These are phyloP conservation scores for Penicillium sp. DNA, from an alignment of 2,329 filamentous ascomycete species.

Conservation along the genomic window DNA sequence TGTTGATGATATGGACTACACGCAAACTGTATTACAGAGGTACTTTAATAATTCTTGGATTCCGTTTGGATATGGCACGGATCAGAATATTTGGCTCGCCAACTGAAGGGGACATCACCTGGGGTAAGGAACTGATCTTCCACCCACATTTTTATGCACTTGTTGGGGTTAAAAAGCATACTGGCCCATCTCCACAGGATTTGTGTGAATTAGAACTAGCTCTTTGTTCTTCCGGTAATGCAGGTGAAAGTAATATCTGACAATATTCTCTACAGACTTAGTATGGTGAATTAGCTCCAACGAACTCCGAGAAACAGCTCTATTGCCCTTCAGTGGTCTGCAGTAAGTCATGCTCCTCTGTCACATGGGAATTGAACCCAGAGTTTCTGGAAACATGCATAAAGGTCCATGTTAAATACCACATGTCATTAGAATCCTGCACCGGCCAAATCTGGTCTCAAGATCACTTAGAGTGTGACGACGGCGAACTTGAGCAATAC, in stretches of 20 bases:
- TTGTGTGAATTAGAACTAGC: background rate
- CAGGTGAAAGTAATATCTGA: background rate
- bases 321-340: background rate
- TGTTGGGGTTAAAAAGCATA: background rate
- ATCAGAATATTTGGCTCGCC: constrained; percentile 20
- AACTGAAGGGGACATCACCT: background rate
- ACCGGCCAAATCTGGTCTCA: background rate
- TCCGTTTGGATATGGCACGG: constrained; percentile 21
- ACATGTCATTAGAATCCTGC: background rate
- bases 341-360: too few species aligned
- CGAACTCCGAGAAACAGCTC: background rate
- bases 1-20: constrained; percentile 29
- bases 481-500: background rate
- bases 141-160: background rate
- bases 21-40: constrained; percentile 23
- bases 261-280: background rate
- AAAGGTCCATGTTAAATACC: background rate
- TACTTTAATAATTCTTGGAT: constrained; percentile 31
- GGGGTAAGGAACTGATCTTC: background rate
- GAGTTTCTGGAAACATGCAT: too few species aligned
- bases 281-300: too few species aligned
- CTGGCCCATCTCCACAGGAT: background rate
- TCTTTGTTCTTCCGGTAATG: too few species aligned
- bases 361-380: background rate
- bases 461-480: background rate